Evolutionary conservation across 2,329 filamentous ascomycete species (phyloP), one percentile per base, ranked within the genome.

Genomic region (Diaporthe australafricana): DNA sequence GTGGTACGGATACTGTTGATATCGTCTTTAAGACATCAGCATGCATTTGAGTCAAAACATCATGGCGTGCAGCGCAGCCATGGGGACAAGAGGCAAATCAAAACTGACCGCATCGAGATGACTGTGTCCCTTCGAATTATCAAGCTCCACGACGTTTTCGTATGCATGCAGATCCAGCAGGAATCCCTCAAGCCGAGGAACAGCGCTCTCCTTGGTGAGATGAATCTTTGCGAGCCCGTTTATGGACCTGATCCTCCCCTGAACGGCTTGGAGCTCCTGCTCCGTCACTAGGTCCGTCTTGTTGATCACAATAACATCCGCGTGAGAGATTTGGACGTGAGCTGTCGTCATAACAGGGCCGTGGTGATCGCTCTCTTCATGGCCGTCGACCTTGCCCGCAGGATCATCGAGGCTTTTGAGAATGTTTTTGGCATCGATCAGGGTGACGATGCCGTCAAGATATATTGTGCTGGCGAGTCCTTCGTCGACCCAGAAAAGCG

Each of bases 401-500:
- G 90, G 88, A 70, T 97, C 94, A 74, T 98, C 94, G 2, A 99
- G 87, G 77, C 91, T 94, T 74, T 88, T 91, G 5, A 97, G 81
- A 27, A 99, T 93, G 77, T 98, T 98, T 83, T 96, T 97, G 40
- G 95, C 96, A 80, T 99, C 96, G 25, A 99, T 94, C 1, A 99
- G 86, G 0, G 96, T 98, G 57, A 98, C 95, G 70, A 99, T 98
- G 2, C 96, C 96, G 79, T 99, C 96, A 0, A 99, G 89, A 81
- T 97, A 99, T 77, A 99, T 98, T 47, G 93, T 95, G 81, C 95
- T 98, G 9, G 95, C 96, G 3, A 99, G 88, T 0, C 95, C 96
- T 75, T 98, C 96, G 77, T 99, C 96, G 32, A 99, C 92, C 96
- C 96, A 99, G 84, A 99, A 99, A 17, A 98, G 84, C 0, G 96